Base-by-base conservation (phyloP, 23 red algal species). In the Gracilariopsis chorda region DNA sequence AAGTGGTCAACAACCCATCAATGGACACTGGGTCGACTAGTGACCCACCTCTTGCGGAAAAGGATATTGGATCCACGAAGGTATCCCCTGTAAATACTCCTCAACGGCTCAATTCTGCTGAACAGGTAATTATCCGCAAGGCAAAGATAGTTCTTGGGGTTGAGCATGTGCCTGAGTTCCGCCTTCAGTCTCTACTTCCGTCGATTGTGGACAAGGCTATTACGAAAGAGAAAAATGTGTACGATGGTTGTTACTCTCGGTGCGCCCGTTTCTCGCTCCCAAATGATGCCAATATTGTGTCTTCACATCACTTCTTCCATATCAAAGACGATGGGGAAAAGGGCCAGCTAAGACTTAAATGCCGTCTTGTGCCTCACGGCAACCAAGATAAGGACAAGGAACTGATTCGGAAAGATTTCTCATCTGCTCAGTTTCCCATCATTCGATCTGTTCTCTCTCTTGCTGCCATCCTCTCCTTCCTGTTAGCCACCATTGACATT, bases 221-320 rank as follows among this genome's bases (percentile, higher is more conserved):
- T 32, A 8, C 40, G 21, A 70, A 73, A 32, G 59, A 71, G 62
- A 87, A 87, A 6, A 20, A 29, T 28, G 42, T 65, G 2, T 87
- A 87, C 44, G 16, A 35, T 2, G 82, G 67, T 2, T 19, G 43
- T 24, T 72, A 71, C 27, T 36, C 46, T 33, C 61, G 73, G 55
- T 10, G 44, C 1, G 36, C 46, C 30, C 43, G 59, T 34, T 19
- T 27, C 1, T 36, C 41, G 10, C 39, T 87, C 51, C 62, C 82
- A 29, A 34, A 8, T 24, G 4, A 73, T 51, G 58, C 59, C 24
- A 87, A 87, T 27, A 49, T 72, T 25, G 62, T 87, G n/a, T 46
- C 82, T 1, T 72, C 62, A 7, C 62, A 87, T 36, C 82, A 87
- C 62, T 87, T 87, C 82, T 72, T 87, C 41, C 62, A 72, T 27